Base-by-base conservation (phyloP, 2,329 filamentous ascomycete genomes). In the Leptographium wingfieldii region DNA sequence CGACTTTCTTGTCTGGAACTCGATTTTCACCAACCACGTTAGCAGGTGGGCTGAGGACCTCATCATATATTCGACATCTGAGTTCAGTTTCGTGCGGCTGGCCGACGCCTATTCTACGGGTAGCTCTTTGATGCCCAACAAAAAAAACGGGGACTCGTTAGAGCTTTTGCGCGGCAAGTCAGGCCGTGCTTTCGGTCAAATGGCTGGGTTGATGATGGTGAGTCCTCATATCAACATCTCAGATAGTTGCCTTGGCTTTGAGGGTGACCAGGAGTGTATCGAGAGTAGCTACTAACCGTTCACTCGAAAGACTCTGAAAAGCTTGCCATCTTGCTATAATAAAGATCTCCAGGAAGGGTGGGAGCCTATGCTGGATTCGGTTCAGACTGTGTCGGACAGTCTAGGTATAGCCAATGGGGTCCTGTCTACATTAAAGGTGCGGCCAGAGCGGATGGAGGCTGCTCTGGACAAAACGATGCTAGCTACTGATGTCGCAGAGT, bases 301-400 rank as follows among this genome's bases (percentile, higher is more conserved):
- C 29, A 54, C 52, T 35, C 38, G 29, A 16, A 54, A 54, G 74
- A 88, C 84, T 49, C 78, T 74, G 55, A 80, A 80, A 70, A 86
- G 86, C 59, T 80, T 92, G 27, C 87, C 88, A 1, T 87, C 81
- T 40, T 90, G 87, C 4, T 94, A 94, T 77, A 92, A 94, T 77
- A 95, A 95, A 74, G 89, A 95, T 71, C 74, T 95, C 19, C 90
- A 95, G 73, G 90, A 95, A 74, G 86, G 83, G 60, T 85, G 89
- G 62, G 87, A 94, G 77, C 86, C 87, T n/a, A 83, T 95, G 73
- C 81, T 95, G 56, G 88, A 94, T 71, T 82, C 85, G 69, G 81
- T 92, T 72, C 88, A 90, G 79, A 92, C 88, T 6, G 79, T 92
- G 63, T 81, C 81, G 59, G 87, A 94, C 75, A 90, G 86, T 68